Base-by-base conservation (phyloP, 805 yeast genomes). In the Nakazawaea peltata region DNA sequence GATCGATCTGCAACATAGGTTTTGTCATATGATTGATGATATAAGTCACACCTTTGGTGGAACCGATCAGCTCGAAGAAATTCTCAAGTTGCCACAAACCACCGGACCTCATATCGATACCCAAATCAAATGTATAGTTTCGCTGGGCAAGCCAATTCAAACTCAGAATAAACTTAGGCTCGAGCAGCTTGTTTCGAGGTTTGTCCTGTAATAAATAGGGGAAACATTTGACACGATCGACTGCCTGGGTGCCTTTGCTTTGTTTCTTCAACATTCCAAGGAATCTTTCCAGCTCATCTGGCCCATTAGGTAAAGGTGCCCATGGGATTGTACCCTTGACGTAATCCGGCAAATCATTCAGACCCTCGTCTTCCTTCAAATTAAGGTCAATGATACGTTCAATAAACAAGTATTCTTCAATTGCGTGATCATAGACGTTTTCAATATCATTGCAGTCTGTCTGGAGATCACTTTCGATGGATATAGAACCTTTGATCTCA, bases 181-280 rank as follows among this genome's bases (percentile, higher is more conserved):
- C 32, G 2, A 51, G 29, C 64, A 62, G 60, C 1, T 61, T 56
- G 1, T 57, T 58, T 2, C 29, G 33, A 2, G 67, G 67, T 41
- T 63, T 63, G 38, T 65, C 70, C 44, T 67, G 72, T 3, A 66
- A 41, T 27, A 67, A 49, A 39, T 54, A 65, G 25, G 72, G 47
- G 41, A 64, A 63, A 2, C 71, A 73, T 37, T 60, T 62, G 21
- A 57, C 49, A 18, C 41, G 39, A 2, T 28, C 12, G 26, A 45
- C 42, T 22, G 38, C 37, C 2, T 41, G 28, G 11, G 30, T 36
- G 14, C 37, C 19, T 13, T 33, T 17, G 31, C 40, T n/a, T 34
- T 33, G 24, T 9, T 12, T 16, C 32, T 41, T 32, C 24, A 55
- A 26, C 5, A 39, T 33, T 1, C 38, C 34, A 1, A 52, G 43